These are phyloP conservation scores for Geopyxis carbonaria DNA, from an alignment of 495 filamentous ascomycete species.

Conservation along the genomic window DNA sequence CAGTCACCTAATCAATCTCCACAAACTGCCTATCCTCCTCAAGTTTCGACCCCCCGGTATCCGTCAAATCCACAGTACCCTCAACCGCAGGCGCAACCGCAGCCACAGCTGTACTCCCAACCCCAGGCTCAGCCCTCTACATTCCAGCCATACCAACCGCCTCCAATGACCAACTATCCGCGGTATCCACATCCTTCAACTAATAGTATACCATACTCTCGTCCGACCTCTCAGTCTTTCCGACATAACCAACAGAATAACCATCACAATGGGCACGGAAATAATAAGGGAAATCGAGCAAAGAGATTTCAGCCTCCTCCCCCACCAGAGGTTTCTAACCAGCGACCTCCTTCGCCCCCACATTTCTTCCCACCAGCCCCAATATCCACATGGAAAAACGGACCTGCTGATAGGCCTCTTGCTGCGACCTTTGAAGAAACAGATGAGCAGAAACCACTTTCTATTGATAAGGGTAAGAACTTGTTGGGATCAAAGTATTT, in stretches of 20 bases:
- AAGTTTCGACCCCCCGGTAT: neutral
- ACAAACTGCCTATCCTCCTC: neutral
- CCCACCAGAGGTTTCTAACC: neutral
- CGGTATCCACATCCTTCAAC: neutral
- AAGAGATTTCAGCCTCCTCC: constrained; percentile 1
- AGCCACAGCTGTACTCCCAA: neutral
- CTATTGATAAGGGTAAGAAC: constrained; percentile 3
- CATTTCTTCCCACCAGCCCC: constrained; percentile 3
- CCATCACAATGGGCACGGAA: constrained; percentile 2
- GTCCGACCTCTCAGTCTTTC: neutral
- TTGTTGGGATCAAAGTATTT: constrained; percentile 17
- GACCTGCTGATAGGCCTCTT: constrained; percentile 16
- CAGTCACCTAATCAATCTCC: constrained; percentile 3
- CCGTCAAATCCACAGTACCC: constrained; percentile 1
- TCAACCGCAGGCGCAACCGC: constrained; percentile 4
- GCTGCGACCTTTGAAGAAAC: constrained; percentile 19
- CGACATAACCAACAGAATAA: constrained; percentile 4
- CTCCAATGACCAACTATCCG: constrained; percentile 2
- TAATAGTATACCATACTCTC: constrained; percentile 1
- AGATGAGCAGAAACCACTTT: too few relatives aligned
- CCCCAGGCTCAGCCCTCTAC: neutral
- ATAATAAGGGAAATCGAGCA: neutral
- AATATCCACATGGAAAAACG: constrained; percentile 17
- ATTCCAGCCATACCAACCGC: constrained; percentile 6
- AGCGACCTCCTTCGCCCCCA: constrained; percentile 1